Conservation (phyloP, 768 basidiomycete genomes). For the Tylopilus rubrobrunneus region DNA sequence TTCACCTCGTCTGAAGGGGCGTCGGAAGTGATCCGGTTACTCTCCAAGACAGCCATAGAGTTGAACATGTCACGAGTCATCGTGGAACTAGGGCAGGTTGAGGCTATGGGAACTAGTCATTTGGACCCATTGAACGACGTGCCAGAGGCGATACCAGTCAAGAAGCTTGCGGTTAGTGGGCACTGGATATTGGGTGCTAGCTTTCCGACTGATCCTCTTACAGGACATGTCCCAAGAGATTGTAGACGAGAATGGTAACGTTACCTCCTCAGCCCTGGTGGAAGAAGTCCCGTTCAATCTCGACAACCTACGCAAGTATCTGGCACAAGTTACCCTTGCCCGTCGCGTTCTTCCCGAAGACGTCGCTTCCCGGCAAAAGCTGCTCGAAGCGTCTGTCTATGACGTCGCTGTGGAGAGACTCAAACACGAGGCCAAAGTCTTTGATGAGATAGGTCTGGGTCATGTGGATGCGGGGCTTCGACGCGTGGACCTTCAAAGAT, state of each 20-base stretch:
- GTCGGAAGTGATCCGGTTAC: conserved; percentile 45
- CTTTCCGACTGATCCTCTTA: background rate
- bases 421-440: conserved; percentile 54
- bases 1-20: conserved; percentile 56
- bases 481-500: conserved; percentile 53
- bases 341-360: conserved; percentile 64
- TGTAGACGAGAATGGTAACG: conserved; percentile 15
- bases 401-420: conserved; percentile 75
- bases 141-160: conserved; percentile 62
- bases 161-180: conserved; percentile 38
- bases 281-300: conserved; percentile 72
- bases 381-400: conserved; percentile 83
- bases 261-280: conserved; percentile 16
- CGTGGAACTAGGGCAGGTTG: conserved; percentile 51
- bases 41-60: conserved; percentile 60
- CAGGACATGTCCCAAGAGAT: conserved; percentile 20
- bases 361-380: conserved; percentile 67
- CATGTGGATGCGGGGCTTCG: conserved; percentile 41
- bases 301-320: conserved; percentile 62
- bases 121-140: conserved; percentile 47
- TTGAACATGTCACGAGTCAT: conserved; percentile 49
- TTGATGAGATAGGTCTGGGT: conserved; percentile 56
- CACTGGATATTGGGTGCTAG: background rate
- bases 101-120: conserved; percentile 39
- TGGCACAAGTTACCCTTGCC: conserved; percentile 59